phyloP scores from a whole-genome alignment of 768 basidiomycete genomes.

The Auriscalpium vulgare region DNA sequence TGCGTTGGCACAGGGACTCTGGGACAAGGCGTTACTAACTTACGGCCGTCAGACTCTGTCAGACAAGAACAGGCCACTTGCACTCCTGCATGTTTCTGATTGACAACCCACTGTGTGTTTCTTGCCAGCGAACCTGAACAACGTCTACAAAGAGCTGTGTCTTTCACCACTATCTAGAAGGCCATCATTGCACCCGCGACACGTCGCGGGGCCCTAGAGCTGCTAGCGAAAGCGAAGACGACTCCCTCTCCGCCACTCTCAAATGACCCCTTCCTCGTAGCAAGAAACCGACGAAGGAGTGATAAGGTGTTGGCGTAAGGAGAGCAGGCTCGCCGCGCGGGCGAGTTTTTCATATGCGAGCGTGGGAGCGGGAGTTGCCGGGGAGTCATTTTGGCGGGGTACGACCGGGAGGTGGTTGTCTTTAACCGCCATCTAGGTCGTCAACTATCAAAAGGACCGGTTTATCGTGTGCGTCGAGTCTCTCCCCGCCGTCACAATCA shows the following conservation, averaged over 20 bases:
- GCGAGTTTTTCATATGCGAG: background rate
- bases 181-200: conserved; percentile 24
- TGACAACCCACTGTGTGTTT: too few species aligned
- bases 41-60: too few species aligned
- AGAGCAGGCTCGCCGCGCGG: background rate
- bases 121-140: too few species aligned
- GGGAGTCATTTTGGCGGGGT: too few species aligned
- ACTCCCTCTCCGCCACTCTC: conserved; percentile 19
- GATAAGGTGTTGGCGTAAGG: conserved; percentile 26
- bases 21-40: background rate
- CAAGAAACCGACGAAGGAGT: conserved; percentile 17
- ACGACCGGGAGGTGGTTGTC: too few species aligned
- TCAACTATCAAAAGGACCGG: too few species aligned
- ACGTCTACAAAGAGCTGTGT: conserved; percentile 15
- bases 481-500: too few species aligned
- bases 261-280: conserved; percentile 23
- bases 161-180: conserved; percentile 33
- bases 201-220: conserved; percentile 22
- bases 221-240: conserved; percentile 31
- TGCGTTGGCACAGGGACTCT: background rate
- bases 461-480: too few species aligned
- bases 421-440: too few species aligned
- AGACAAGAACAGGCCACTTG: too few species aligned
- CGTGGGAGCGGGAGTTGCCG: too few species aligned
- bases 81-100: too few species aligned